Percentiles rank a stretch among this genome's conserved stretches.
phyloP scores from a whole-genome alignment of 148 eudicot species.

The Amaranthus cruentus region DNA sequence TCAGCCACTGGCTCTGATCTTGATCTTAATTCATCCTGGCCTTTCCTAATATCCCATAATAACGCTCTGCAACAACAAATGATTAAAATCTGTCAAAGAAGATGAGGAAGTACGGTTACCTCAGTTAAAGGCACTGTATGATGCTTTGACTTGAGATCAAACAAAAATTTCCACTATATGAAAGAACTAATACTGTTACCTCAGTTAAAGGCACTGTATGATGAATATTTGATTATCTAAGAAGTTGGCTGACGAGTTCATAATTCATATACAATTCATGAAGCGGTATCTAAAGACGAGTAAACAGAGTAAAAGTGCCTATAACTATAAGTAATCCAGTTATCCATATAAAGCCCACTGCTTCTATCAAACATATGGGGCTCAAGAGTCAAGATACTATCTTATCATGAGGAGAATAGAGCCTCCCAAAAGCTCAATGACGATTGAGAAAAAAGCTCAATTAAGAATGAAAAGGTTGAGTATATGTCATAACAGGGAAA shows the following conservation, averaged over 20 bases:
- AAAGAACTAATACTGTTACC: not conserved
- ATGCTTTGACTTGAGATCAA: not conserved
- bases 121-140: not conserved
- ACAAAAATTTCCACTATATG: not conserved
- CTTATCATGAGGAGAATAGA: too few relatives aligned
- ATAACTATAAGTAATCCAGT: too few relatives aligned
- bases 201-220: not conserved
- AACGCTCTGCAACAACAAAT: slow-evolving; percentile 43
- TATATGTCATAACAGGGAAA: too few relatives aligned
- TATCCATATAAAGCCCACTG: too few relatives aligned
- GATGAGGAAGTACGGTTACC: not conserved
- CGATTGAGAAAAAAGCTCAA: too few relatives aligned
- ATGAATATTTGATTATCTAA: not conserved
- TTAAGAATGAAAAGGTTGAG: too few relatives aligned
- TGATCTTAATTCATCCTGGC: slow-evolving; percentile 24
- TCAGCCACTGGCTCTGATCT: slow-evolving; percentile 33
- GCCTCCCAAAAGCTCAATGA: too few relatives aligned
- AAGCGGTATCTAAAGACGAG: too few relatives aligned
- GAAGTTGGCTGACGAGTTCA: not conserved
- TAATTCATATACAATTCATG: too few relatives aligned
- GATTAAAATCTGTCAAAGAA: not conserved
- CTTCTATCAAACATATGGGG: too few relatives aligned
- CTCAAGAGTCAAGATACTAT: too few relatives aligned
- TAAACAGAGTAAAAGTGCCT: too few relatives aligned
- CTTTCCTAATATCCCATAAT: slow-evolving; percentile 71